These are phyloP conservation scores for Fraxinus xanthoxyloides DNA, from an alignment of 305 asterid genomes.

Conservation along the genomic window DNA sequence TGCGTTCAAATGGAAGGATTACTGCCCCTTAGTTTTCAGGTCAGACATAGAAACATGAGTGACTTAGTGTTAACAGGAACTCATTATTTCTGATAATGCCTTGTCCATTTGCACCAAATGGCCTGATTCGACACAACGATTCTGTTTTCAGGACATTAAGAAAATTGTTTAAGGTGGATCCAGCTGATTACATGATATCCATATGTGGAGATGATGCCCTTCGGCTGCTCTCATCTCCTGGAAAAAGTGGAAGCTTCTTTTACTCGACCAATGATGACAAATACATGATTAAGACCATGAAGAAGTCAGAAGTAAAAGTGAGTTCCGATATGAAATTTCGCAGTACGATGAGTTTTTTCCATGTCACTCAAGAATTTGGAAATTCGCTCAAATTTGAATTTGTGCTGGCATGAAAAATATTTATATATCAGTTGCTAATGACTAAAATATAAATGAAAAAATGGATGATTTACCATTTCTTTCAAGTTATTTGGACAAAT, in stretches of 20 bases:
- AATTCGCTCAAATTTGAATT: neutral
- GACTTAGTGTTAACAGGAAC: neutral
- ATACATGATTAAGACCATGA: slow-evolving; percentile 95
- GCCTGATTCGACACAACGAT: neutral
- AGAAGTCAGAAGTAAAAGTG: slow-evolving; percentile 92
- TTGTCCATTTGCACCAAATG: neutral
- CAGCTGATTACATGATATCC: slow-evolving; percentile 95
- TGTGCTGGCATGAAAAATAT: neutral
- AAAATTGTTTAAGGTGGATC: slow-evolving; percentile 83
- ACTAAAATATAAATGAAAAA: neutral
- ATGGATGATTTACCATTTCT: neutral
- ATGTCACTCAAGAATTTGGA: neutral
- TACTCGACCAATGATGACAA: slow-evolving; percentile 87
- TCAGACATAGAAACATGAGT: slow-evolving; percentile 32
- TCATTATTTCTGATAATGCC: neutral
- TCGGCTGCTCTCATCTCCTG: slow-evolving; percentile 94
- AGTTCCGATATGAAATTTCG: slow-evolving; percentile 26
- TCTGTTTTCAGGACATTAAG: slow-evolving; percentile 67
- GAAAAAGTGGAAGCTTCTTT: slow-evolving; percentile 95
- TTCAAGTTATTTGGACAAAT: neutral
- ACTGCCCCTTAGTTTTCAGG: slow-evolving; percentile 95
- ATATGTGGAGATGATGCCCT: slow-evolving; percentile 92
- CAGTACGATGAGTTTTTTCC: neutral
- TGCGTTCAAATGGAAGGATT: slow-evolving; percentile 93
- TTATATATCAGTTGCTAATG: neutral